Evolutionary conservation across 768 basidiomycete species (phyloP), one percentile per base, ranked within the genome.

Genomic region (Rhodotorula paludigena): DNA sequence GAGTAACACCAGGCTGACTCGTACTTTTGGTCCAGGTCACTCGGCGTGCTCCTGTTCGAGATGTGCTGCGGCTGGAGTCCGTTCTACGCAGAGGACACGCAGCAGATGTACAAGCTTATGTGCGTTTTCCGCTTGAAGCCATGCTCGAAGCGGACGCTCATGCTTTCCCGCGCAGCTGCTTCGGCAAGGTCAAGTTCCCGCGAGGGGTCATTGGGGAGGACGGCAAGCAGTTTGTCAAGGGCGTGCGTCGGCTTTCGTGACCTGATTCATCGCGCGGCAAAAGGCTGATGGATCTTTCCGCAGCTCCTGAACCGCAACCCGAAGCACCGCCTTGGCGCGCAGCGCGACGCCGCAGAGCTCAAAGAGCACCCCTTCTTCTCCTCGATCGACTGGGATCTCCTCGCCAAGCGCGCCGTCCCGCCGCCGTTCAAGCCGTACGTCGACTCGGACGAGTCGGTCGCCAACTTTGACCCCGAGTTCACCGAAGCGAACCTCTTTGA

Each of bases 61-160:
- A 99, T 99, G 96, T 98, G 96, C 76, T 99, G 96, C 74, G 96
- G 96, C 11, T 98, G 96, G 96, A 92, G 89, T 77, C 96, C 96
- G 48, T 99, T 98, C 81, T 99, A 98, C 76, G 93, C 94, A 25
- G 96, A 99, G 76, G 96, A 99, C 77, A 96, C 92, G 8, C 94
- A 99, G 78, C 90, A 94, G 80, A 99, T 99, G 96, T 99, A 99
- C 82, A 92, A 92, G 83, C 92, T 75, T 39, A 76, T 76, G 66
- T 74, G 60, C 39, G 65, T 64, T 35, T 18, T 42, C 30, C 21
- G 1, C 21, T 33, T 21, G 21, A 30, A 20, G 15, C 21, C 21
- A 14, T 21, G 38, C 3, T 45, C 23, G 21, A 1, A 8, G 15
- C 36, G 6, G 14, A 16, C 3, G 16, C 55, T 42, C 28, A 21